These are phyloP conservation scores for Chlorella sp. DNA, from an alignment of 139 green algal genomes.

Conservation along the genomic window DNA sequence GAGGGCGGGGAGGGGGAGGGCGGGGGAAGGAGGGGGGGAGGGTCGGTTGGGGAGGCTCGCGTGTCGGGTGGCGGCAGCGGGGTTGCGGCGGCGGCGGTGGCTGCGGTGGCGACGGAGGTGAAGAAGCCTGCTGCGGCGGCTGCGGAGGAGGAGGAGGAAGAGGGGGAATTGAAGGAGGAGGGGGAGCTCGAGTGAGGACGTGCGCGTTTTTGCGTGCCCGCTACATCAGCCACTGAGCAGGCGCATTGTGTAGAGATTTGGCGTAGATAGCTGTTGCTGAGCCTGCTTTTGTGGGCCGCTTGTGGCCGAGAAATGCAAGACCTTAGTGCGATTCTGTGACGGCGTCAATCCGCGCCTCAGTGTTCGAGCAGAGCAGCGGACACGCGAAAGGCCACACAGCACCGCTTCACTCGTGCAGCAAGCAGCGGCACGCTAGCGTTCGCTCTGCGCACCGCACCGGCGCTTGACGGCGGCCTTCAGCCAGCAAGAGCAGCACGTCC, in stretches of 20 bases:
- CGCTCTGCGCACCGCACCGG: not conserved
- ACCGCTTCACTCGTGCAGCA: not conserved
- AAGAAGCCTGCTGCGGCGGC: too few species aligned
- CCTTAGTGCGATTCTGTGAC: not conserved
- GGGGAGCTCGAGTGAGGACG: not conserved
- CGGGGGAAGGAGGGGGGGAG: not conserved
- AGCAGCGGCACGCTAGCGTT: not conserved
- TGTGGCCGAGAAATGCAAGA: not conserved
- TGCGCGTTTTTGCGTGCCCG: too few species aligned
- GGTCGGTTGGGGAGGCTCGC: too few species aligned
- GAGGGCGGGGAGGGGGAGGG: too few species aligned
- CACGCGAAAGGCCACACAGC: not conserved
- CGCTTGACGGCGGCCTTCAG: too few species aligned
- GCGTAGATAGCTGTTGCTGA: too few species aligned
- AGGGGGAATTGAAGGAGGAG: not conserved
- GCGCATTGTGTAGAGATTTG: too few species aligned
- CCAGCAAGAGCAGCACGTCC: too few species aligned
- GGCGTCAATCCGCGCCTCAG: not conserved
- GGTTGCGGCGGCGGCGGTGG: too few species aligned
- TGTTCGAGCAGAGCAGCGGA: not conserved
- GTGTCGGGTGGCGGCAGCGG: too few species aligned
- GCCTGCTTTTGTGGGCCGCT: not conserved
- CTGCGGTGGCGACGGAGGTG: too few species aligned
- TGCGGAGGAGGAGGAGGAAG: not conserved
- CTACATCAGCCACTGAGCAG: too few species aligned